phyloP scores from a whole-genome alignment of 139 green algal species.

The Marvania coccoides region DNA sequence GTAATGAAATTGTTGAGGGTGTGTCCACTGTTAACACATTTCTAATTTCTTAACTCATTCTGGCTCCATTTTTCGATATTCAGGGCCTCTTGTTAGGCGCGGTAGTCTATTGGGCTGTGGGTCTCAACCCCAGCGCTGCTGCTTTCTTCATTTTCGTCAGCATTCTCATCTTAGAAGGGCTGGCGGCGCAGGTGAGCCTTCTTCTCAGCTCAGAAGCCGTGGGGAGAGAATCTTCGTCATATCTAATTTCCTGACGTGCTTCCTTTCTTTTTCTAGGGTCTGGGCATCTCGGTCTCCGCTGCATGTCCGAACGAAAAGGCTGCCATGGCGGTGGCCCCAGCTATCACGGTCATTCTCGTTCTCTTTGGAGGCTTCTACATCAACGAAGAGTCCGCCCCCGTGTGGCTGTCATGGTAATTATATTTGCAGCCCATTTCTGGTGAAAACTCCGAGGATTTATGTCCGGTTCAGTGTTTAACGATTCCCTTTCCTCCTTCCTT shows the following conservation, averaged over 20 bases:
- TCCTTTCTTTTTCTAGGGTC: no score
- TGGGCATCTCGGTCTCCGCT: conserved; percentile 10
- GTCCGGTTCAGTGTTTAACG: no score
- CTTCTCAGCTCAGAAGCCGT: no score
- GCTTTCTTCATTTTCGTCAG: conserved; percentile 46
- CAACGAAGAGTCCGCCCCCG: conserved; percentile 35
- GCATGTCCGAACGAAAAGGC: conserved; percentile 6
- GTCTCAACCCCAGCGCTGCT: conserved; percentile 23
- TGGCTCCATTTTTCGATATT: background rate
- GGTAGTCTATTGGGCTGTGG: conserved; percentile 16
- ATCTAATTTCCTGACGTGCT: no score
- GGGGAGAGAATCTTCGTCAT: no score
- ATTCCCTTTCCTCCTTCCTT: no score
- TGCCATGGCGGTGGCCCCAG: conserved; percentile 37
- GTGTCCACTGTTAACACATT: no score
- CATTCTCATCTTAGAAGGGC: conserved; percentile 27
- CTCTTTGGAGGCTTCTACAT: conserved; percentile 50
- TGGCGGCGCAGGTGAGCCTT: conserved; percentile 14
- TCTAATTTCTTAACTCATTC: no score
- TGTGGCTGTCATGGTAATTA: conserved; percentile 8
- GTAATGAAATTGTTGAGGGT: no score
- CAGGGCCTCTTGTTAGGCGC: background rate
- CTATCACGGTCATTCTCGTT: conserved; percentile 34
- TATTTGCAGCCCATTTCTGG: no score
- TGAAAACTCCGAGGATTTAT: no score